phyloP scores from a whole-genome alignment of 176 grass and related monocot species.

The Carex parvula region DNA sequence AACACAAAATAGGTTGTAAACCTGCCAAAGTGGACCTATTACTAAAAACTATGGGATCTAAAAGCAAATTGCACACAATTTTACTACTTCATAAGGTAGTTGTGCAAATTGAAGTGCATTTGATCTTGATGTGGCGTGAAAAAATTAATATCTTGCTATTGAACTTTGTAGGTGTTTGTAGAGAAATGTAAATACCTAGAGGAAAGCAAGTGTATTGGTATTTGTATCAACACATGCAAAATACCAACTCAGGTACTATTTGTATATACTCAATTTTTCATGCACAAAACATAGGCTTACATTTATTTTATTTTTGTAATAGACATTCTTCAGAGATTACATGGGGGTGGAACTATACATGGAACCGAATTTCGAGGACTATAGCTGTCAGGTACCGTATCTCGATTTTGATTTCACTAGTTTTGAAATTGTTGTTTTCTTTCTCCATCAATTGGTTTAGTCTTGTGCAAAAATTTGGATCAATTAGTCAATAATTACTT shows the following conservation, averaged over 20 bases:
- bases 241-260: conserved; percentile 75
- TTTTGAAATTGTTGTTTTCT: not conserved
- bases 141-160: not conserved
- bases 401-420: not conserved
- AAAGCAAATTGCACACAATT: not conserved
- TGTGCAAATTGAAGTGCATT: not conserved
- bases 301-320: not conserved
- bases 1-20: not conserved
- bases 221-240: conserved; percentile 94
- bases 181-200: conserved; percentile 85
- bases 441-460: not conserved
- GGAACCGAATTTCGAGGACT: conserved; percentile 86
- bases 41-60: not conserved
- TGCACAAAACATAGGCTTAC: not conserved
- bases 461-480: not conserved
- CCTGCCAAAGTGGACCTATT: not conserved
- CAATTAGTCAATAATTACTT: not conserved
- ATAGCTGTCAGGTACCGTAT: conserved; percentile 77
- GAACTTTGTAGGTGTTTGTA: conserved; percentile 54
- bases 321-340: conserved; percentile 89
- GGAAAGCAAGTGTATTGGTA: conserved; percentile 87
- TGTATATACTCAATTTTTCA: conserved; percentile 10
- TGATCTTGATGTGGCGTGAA: not conserved
- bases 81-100: not conserved
- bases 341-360: conserved; percentile 86